Evolutionary conservation across 306 rosid genomes (phyloP), one percentile per base, ranked within the genome.

Genomic region (Dalbergia oliveri): DNA sequence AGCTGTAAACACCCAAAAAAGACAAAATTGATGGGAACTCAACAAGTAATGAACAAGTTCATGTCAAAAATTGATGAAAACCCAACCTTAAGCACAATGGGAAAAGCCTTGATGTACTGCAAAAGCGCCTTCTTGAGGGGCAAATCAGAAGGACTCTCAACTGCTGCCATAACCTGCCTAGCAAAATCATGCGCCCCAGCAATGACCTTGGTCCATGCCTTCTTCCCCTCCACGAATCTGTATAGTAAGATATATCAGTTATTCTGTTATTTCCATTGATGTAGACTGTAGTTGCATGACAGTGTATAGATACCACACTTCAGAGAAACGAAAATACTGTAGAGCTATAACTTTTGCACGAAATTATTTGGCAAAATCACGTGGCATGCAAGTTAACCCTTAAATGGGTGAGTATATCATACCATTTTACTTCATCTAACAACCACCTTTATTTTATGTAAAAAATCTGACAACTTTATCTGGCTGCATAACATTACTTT

Each of bases 91-190:
- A 93, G 97, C 0, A 86, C 90, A 64, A 92, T 62, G 3, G 98
- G 98, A 51, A 94, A 94, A 3, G 97, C 98, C 77, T 83, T 82
- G 45, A 92, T 89, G 70, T 94, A 94, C 76, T 87, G 90, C 82
- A 94, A 35, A 69, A 94, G 94, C 4, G 91, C 92, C 73, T 84
- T 86, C 87, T 87, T 92, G 68, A 92, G 49, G n/a, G 64, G 71
- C 6, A 85, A 79, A 77, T 94, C 88, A 5, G 45, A 50, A 3
- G 89, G 59, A 60, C 15, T 62, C 37, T 83, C 89, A 53, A 76
- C 89, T 4, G 75, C 72, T 4, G 88, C 80, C 83, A 91, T 81
- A 37, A 92, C 91, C 69, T 84, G 89, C 51, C 88, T 83, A 0
- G 94, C 90, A 4, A 94, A 86, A 82, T 94, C 97, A n/a, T 89